Evolutionary conservation across 345 rosid genomes (phyloP).

Genomic region (Citropsis articulata): DNA sequence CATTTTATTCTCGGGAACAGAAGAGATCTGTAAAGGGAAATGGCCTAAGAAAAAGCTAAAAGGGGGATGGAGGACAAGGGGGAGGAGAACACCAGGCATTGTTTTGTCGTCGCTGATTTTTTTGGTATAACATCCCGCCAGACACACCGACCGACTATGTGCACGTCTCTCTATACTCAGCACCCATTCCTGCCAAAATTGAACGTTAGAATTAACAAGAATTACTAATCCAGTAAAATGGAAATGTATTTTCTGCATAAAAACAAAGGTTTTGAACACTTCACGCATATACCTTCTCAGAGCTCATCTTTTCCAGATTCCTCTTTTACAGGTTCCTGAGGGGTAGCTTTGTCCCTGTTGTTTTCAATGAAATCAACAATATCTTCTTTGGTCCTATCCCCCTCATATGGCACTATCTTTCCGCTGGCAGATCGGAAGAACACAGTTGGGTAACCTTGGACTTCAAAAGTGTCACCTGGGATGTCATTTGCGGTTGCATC

Average conservation of each 20-base stretch:
- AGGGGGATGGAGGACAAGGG: neutral
- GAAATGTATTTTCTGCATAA: neutral
- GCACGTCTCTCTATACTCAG: neutral
- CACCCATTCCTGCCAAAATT: neutral
- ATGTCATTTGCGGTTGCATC: slow-evolving; percentile 89
- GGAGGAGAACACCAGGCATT: slow-evolving; percentile 15
- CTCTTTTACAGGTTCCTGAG: slow-evolving; percentile 44
- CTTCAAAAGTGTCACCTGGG: slow-evolving; percentile 60
- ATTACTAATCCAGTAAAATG: neutral
- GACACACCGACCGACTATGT: neutral
- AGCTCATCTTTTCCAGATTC: slow-evolving; percentile 58
- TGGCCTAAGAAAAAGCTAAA: neutral
- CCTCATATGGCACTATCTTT: slow-evolving; percentile 57
- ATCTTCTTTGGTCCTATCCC: slow-evolving; percentile 77
- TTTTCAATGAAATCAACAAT: slow-evolving; percentile 79
- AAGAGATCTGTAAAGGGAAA: neutral
- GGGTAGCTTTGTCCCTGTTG: slow-evolving; percentile 50
- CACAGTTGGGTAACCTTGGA: slow-evolving; percentile 80
- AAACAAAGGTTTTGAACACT: neutral
- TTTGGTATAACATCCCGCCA: slow-evolving; percentile 8
- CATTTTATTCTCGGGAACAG: slow-evolving; percentile 7
- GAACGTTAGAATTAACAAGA: neutral
- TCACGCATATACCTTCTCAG: slow-evolving; percentile 28
- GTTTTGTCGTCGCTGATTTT: neutral
- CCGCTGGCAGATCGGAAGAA: slow-evolving; percentile 78